Evolutionary conservation across 331 rosid species (phyloP), one percentile per base, ranked within the genome.

Genomic region (Pyracantha coccinea): DNA sequence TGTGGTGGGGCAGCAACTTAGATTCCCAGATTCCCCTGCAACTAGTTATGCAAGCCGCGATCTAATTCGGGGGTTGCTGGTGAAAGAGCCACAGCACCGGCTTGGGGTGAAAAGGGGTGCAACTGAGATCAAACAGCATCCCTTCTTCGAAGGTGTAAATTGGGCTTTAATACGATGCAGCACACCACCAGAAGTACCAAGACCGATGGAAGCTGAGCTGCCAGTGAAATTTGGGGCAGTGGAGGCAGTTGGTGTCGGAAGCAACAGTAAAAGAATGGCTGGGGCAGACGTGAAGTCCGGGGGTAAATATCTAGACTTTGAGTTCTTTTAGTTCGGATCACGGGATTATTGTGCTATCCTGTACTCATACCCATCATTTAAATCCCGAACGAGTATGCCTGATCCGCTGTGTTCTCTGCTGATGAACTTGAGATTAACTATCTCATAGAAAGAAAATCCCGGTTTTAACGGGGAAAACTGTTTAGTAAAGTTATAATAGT

Each of bases 21-120:
- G 70, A 75, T 90, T 89, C 84, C 96, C 97, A 0, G 99, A 92
- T 19, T 87, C 97, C 67, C 97, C 97, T 0, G 83, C 97, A 1
- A 92, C 99, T 17, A 90, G 87, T 76, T 92, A 95, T 80, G 97
- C 97, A 6, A 81, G 96, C 88, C 83, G 96, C 65, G 99, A 95
- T 77, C 83, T 95, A 79, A 90, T 95, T 79, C 83, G 93, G 27
- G 97, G 97, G 32, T 85, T 95, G 85, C 87, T 95, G 32, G 97
- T 92, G 62, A 95, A 95, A 89, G 97, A 95, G 79, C 99, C 99
- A 25, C 97, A 95, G 19, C 85, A 92, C 80, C 91, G 99, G 23
- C 96, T 95, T 2, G 99, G 99, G 29, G 97, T 94, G 76, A 95
- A 95, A 78, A 89, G 97, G 80, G 99, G 99, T 31, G 97, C 99